Evolutionary conservation across 345 rosid species (phyloP).

Genomic region (Linum tenue): DNA sequence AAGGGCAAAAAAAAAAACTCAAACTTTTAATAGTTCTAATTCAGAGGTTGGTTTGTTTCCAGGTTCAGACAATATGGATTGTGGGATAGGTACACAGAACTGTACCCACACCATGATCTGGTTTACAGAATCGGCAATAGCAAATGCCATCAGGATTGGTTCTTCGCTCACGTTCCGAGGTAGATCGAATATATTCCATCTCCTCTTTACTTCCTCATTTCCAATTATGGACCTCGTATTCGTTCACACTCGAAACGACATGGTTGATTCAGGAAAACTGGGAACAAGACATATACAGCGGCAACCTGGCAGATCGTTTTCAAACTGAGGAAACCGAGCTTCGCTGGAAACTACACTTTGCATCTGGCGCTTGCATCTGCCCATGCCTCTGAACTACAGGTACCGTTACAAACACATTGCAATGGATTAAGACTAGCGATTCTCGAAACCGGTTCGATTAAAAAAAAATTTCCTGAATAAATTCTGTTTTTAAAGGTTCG

Average conservation of each 20-base stretch:
- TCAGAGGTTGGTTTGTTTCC: background rate
- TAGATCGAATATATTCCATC: slow-evolving; percentile 3
- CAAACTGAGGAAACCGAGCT: slow-evolving; percentile 22
- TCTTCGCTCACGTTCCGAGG: slow-evolving; percentile 76
- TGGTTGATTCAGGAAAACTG: slow-evolving; percentile 22
- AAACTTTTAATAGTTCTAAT: background rate
- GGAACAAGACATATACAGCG: slow-evolving; percentile 20
- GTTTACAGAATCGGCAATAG: slow-evolving; percentile 34
- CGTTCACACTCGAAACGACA: background rate
- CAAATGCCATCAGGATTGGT: slow-evolving; percentile 52
- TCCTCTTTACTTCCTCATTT: background rate
- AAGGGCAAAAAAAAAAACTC: background rate
- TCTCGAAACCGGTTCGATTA: background rate
- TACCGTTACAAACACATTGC: slow-evolving; percentile 15
- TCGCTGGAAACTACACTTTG: slow-evolving; percentile 41
- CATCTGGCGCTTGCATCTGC: slow-evolving; percentile 72
- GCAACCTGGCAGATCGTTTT: slow-evolving; percentile 72
- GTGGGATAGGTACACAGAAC: slow-evolving; percentile 54
- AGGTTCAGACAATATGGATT: slow-evolving; percentile 78
- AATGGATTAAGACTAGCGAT: background rate
- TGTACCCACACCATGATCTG: slow-evolving; percentile 47
- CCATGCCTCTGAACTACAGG: slow-evolving; percentile 32
- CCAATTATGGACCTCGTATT: no score
- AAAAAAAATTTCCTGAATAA: background rate
- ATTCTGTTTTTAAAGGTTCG: slow-evolving; percentile 31